Base-by-base conservation (phyloP, 1,284 basidiomycete genomes). In the Melanopsichium pennsylvanicum region DNA sequence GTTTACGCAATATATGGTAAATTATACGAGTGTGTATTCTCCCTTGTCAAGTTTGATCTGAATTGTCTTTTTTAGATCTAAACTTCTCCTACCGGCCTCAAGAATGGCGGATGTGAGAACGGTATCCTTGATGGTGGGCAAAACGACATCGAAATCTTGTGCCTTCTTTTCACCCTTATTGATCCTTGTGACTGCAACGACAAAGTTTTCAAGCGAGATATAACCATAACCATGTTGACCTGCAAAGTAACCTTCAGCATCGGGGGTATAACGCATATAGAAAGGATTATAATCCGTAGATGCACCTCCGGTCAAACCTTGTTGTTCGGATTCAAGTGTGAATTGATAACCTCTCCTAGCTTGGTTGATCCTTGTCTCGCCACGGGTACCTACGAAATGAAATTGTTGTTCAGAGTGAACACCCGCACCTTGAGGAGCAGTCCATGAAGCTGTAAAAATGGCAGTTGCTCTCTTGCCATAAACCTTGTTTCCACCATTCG, bases 251-350 rank as follows among this genome's bases (percentile, higher is more conserved):
- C 93, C 93, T 56, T 87, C 89, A 82, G 90, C 90, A 54, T 90
- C 92, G 1, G 92, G 91, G 42, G 91, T 90, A 83, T 95, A 95
- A 79, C 93, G 92, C 89, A 93, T 93, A 83, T 93, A 93, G 87
- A 94, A 94, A 16, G 92, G 91, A 83, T 92, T 92, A 82, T 88
- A 89, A 48, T 82, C 83, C 52, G 55, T 56, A 46, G 58, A 52
- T 5, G n/a, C 3, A 2, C 67, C 67, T 15, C 67, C 67, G 2
- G 61, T 81, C 87, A 88, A 89, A 27, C 86, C 82, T 83, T 92
- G 93, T 43, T 91, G 90, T 15, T 86, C 85, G 34, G 92, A 90
- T 79, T 94, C 92, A 42, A 88, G 84, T 35, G 89, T 90, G 71
- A 92, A 86, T 78, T 90, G 90, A 84, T 95, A 95, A 6, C 93